Evolutionary conservation across 169 alveolate genomes (phyloP).

Genomic region (Plasmodium knowlesi): DNA sequence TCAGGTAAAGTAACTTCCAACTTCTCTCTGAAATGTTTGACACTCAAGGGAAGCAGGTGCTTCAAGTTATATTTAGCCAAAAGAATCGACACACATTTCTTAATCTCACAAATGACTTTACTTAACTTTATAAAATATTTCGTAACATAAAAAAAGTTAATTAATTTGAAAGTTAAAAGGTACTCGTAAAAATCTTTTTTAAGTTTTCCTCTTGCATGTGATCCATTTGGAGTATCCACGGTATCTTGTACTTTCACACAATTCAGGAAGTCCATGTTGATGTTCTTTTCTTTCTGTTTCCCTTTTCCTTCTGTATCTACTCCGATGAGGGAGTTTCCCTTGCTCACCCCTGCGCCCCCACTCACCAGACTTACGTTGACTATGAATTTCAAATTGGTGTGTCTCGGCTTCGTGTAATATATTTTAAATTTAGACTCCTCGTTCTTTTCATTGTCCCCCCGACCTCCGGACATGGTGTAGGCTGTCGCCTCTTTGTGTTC

Average conservation of each 20-base stretch:
- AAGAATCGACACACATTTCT: constrained; percentile 8
- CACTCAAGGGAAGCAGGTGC: not conserved
- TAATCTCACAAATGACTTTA: constrained; percentile 60
- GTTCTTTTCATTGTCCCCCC: not conserved
- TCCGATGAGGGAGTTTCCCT: not conserved
- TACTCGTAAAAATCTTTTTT: constrained; percentile 25
- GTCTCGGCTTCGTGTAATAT: constrained; percentile 45
- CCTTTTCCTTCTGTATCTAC: not conserved
- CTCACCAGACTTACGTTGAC: constrained; percentile 19
- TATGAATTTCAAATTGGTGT: constrained; percentile 63
- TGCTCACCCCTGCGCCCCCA: not conserved
- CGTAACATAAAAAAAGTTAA: constrained; percentile 45
- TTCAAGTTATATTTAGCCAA: not conserved
- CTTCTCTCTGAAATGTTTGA: not conserved
- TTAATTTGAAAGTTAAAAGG: constrained; percentile 11
- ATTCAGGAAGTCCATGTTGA: not conserved
- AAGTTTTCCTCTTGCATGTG: not conserved
- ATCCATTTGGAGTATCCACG: not conserved
- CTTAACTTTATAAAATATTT: constrained; percentile 66
- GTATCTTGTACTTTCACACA: not conserved
- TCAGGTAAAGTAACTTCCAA: not conserved
- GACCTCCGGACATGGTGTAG: constrained; percentile 8
- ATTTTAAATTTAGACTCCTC: constrained; percentile 39
- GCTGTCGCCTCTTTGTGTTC: constrained; percentile 39
- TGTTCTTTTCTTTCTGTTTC: not conserved